A percentile compares a stretch with the other conserved stretches of the same genome.
Evolutionary conservation across 2,329 filamentous ascomycete genomes (phyloP).

Genomic region (Alternaria panax): DNA sequence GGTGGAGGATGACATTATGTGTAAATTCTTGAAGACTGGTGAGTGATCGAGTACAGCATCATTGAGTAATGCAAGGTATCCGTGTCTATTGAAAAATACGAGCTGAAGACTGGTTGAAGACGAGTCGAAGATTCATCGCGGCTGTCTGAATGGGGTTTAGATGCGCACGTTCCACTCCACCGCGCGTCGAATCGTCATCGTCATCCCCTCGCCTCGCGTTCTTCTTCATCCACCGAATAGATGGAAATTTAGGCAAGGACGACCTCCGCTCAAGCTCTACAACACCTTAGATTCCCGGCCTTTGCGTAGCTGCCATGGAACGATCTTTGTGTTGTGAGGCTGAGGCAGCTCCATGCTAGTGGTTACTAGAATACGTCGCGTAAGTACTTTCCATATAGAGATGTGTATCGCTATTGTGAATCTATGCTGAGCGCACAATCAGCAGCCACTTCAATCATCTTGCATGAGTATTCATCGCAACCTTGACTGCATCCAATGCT

Average conservation of each 20-base stretch:
- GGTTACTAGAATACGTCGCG: not conserved
- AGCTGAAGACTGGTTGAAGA: not conserved
- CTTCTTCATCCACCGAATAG: not conserved
- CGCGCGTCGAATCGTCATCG: not conserved
- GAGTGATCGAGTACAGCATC: not conserved
- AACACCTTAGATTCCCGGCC: fast-evolving
- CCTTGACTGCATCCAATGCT: slow-evolving; percentile 12
- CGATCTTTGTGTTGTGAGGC: not conserved
- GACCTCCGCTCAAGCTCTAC: not conserved
- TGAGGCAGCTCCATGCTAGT: not conserved
- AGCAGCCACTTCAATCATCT: not conserved
- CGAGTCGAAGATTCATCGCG: not conserved
- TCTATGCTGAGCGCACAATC: not conserved
- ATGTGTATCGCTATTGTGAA: too few species aligned
- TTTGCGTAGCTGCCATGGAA: not conserved
- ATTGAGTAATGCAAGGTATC: fast-evolving
- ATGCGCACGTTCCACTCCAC: not conserved
- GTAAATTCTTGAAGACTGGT: not conserved
- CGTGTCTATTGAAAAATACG: not conserved
- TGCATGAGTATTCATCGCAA: slow-evolving; percentile 7
- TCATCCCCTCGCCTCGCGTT: not conserved
- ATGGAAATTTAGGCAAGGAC: not conserved
- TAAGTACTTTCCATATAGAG: too few species aligned
- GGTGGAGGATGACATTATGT: not conserved
- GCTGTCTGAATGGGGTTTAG: not conserved